phyloP scores from a whole-genome alignment of 2,329 filamentous ascomycete genomes.

The Colletotrichum lentis region DNA sequence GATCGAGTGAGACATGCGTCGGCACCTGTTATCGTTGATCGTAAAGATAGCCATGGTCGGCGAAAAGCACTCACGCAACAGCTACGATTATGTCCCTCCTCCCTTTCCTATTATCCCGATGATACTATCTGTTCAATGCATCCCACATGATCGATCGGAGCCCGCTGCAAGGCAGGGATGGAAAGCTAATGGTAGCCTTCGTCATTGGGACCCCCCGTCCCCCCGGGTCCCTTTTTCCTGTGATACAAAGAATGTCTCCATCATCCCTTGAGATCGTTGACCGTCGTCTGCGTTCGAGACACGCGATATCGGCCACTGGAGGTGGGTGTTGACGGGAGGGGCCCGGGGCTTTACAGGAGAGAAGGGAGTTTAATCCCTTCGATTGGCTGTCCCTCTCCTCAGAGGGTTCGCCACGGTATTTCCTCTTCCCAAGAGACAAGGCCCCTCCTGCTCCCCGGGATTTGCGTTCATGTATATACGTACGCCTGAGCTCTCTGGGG shows the following conservation, averaged over 20 bases:
- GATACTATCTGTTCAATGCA: neutral
- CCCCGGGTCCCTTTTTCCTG: no score
- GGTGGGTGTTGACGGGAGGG: neutral
- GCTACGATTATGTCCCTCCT: neutral
- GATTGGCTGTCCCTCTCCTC: neutral
- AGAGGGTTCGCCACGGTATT: neutral
- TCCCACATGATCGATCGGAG: neutral
- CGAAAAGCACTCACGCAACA: conserved; percentile 6
- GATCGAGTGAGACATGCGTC: conserved; percentile 9
- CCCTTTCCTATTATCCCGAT: neutral
- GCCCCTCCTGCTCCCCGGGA: neutral
- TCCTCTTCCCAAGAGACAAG: neutral
- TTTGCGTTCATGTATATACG: neutral
- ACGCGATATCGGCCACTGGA: neutral
- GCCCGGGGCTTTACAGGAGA: no score
- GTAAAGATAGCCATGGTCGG: neutral
- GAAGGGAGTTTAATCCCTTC: neutral
- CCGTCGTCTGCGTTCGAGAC: neutral
- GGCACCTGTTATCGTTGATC: neutral
- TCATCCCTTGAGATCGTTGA: conserved; percentile 23
- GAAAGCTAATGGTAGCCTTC: neutral
- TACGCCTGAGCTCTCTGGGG: neutral
- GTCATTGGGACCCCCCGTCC: conserved; percentile 1
- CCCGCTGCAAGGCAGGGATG: conserved; percentile 7
- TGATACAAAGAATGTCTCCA: conserved; percentile 5